phyloP scores from a whole-genome alignment of 2,329 filamentous ascomycete genomes.

The Ophioceras dolichostomum region DNA sequence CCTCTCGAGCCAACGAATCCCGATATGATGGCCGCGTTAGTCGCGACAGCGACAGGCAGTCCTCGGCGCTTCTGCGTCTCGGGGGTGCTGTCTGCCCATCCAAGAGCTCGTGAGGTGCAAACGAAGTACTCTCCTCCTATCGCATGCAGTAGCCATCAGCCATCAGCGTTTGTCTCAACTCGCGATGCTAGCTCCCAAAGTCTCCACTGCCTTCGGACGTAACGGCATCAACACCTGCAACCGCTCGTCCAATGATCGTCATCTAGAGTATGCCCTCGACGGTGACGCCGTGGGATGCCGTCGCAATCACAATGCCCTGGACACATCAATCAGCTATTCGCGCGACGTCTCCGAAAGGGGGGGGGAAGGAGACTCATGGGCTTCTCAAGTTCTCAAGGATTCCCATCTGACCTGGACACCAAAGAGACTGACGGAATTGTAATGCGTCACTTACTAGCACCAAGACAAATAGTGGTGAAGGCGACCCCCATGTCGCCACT shows the following conservation, averaged over 20 bases:
- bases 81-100: conserved; percentile 15
- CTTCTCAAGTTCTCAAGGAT: too few relatives aligned
- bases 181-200: too few relatives aligned
- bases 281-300: conserved; percentile 27
- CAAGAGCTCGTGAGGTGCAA: conserved; percentile 14
- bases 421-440: too few relatives aligned
- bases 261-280: conserved; percentile 34
- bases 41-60: conserved; percentile 24
- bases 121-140: conserved; percentile 19
- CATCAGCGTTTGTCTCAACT: too few relatives aligned
- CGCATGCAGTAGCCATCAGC: too few relatives aligned
- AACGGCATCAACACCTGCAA: conserved; percentile 29
- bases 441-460: conserved; percentile 12
- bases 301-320: conserved; percentile 28
- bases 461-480: conserved; percentile 28
- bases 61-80: conserved; percentile 14
- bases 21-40: conserved; percentile 23
- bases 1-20: conserved; percentile 26
- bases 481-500: conserved; percentile 34
- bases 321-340: too few relatives aligned
- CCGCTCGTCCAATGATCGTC: conserved; percentile 28
- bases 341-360: too few relatives aligned
- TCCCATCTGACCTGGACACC: too few relatives aligned
- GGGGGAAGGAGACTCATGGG: too few relatives aligned
- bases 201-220: too few relatives aligned